Evolutionary conservation across 2,329 filamentous ascomycete species (phyloP).

Genomic region (Cladosporium colombiae): DNA sequence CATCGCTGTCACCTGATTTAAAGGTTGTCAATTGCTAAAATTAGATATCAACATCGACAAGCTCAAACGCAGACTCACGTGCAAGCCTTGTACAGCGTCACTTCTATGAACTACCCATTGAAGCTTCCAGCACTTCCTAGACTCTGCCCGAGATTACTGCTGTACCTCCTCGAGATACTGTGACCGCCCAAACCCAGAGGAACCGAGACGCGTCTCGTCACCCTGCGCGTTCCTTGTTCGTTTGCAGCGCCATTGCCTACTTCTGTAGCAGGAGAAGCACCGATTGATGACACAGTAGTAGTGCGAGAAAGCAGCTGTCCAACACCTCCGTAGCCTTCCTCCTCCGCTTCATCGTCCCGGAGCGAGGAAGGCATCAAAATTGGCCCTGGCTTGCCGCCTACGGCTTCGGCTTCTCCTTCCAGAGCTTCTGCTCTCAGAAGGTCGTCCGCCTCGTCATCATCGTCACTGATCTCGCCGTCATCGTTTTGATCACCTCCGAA

Average conservation of each 20-base stretch:
- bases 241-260: slow-evolving; percentile 25
- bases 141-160: slow-evolving; percentile 48
- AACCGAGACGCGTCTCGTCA: slow-evolving; percentile 44
- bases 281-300: slow-evolving; percentile 32
- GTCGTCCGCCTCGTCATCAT: slow-evolving; percentile 36
- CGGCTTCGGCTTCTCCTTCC: slow-evolving; percentile 29
- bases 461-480: slow-evolving; percentile 38
- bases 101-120: slow-evolving; percentile 15
- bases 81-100: background rate
- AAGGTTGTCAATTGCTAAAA: background rate
- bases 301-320: slow-evolving; percentile 39
- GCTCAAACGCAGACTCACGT: background rate
- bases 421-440: slow-evolving; percentile 22
- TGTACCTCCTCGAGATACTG: slow-evolving; percentile 46
- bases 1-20: background rate
- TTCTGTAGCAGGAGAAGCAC: slow-evolving; percentile 27
- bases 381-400: slow-evolving; percentile 25
- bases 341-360: slow-evolving; percentile 29
- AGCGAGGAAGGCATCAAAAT: slow-evolving; percentile 13
- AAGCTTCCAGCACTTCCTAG: slow-evolving; percentile 35
- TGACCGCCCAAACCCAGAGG: slow-evolving; percentile 48
- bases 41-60: background rate
- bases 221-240: slow-evolving; percentile 21
- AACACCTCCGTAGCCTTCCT: slow-evolving; percentile 43
- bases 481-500: slow-evolving; percentile 48